Evolutionary conservation across 192 early-diverging fungal species (phyloP).

Genomic region (Coemansia sp.): DNA sequence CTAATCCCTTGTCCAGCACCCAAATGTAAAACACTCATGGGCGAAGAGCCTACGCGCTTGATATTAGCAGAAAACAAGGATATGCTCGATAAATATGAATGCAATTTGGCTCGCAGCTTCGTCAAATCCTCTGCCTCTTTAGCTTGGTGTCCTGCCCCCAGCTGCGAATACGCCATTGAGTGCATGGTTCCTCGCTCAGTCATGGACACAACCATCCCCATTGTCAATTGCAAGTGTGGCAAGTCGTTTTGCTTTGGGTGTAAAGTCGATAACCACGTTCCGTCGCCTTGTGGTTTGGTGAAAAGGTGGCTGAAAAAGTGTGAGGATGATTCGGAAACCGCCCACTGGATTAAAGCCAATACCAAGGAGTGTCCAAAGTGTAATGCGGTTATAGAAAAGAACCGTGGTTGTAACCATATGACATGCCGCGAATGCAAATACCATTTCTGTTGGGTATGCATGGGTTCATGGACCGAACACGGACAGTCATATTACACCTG

Average conservation of each 20-base stretch:
- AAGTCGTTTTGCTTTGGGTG: slow-evolving; percentile 94
- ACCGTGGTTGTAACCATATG: slow-evolving; percentile 99
- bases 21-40: slow-evolving; percentile 80
- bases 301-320: slow-evolving; percentile 92
- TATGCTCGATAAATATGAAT: slow-evolving; percentile 64
- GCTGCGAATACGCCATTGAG: slow-evolving; percentile 93
- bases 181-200: slow-evolving; percentile 78
- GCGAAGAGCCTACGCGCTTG: slow-evolving; percentile 75
- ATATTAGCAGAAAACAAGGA: slow-evolving; percentile 57
- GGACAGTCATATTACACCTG: slow-evolving; percentile 96
- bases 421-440: slow-evolving; percentile 96
- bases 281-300: slow-evolving; percentile 83
- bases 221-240: slow-evolving; percentile 82
- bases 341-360: slow-evolving; percentile 95
- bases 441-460: slow-evolving; percentile 99
- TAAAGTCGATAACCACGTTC: slow-evolving; percentile 77
- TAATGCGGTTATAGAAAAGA: slow-evolving; percentile 96
- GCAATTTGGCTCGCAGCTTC: slow-evolving; percentile 78
- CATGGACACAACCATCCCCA: slow-evolving; percentile 80
- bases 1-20: slow-evolving; percentile 81
- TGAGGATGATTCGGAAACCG: slow-evolving; percentile 95
- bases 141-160: slow-evolving; percentile 95
- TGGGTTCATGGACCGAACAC: slow-evolving; percentile 97
- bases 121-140: slow-evolving; percentile 84
- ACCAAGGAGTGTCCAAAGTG: slow-evolving; percentile 97